Percentiles rank a stretch among this genome's conserved stretches.
phyloP scores from a whole-genome alignment of 306 rosid genomes.

The Prunus mira region DNA sequence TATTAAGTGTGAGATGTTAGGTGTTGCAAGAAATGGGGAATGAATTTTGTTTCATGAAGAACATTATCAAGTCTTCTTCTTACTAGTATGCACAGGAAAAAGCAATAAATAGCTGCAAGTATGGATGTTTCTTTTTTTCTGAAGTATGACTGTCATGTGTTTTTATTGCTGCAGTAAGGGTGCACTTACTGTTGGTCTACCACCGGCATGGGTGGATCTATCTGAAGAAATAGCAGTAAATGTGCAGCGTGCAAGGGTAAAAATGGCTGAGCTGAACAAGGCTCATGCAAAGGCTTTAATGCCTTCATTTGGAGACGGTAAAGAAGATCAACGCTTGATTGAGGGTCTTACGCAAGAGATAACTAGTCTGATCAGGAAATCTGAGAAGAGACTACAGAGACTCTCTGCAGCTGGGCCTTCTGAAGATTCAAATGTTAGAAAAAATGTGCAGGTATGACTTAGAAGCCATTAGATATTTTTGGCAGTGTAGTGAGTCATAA shows the following conservation, averaged over 20 bases:
- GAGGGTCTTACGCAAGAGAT: slow-evolving; percentile 81
- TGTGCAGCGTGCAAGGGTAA: slow-evolving; percentile 77
- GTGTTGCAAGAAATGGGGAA: background rate
- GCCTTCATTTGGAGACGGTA: slow-evolving; percentile 98
- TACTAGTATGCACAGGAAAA: background rate
- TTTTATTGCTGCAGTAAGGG: slow-evolving; percentile 57
- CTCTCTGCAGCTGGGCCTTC: slow-evolving; percentile 86
- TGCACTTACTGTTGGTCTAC: slow-evolving; percentile 73
- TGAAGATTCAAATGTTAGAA: slow-evolving; percentile 90
- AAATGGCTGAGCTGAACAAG: slow-evolving; percentile 82
- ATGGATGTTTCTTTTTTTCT: background rate
- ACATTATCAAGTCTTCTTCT: background rate
- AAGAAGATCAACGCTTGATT: slow-evolving; percentile 79
- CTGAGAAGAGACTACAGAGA: slow-evolving; percentile 74
- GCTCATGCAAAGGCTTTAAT: slow-evolving; percentile 91
- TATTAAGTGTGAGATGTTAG: background rate
- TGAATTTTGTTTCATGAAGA: background rate
- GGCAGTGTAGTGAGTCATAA: background rate
- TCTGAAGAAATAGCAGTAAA: slow-evolving; percentile 89
- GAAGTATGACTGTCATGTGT: background rate
- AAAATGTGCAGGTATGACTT: slow-evolving; percentile 86
- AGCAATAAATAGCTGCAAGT: background rate
- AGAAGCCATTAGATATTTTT: background rate
- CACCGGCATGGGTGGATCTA: slow-evolving; percentile 97
- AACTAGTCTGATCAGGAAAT: slow-evolving; percentile 74